Percentiles rank a stretch among this genome's conserved stretches.
Conservation (phyloP, 2,329 filamentous ascomycete genomes). For the Dothidotthia symphoricarpi region DNA sequence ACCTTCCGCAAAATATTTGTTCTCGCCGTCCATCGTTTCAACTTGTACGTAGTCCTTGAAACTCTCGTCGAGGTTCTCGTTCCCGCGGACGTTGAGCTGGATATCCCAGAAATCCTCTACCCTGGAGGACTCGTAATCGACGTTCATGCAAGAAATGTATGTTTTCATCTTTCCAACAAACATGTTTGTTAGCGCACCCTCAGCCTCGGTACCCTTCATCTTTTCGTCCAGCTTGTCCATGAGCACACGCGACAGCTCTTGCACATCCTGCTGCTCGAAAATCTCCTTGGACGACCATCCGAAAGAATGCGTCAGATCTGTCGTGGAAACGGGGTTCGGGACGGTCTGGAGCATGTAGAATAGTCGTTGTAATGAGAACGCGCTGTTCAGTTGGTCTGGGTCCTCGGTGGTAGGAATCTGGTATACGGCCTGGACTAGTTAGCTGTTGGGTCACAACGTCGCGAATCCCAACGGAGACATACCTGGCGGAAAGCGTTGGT, state of each 20-base stretch:
- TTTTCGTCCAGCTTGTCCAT: slow-evolving; percentile 97
- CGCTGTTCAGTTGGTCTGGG: slow-evolving; percentile 78
- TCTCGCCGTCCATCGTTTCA: slow-evolving; percentile 95
- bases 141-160: slow-evolving; percentile 97
- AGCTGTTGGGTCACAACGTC: neutral
- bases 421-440: slow-evolving; percentile 73
- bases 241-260: slow-evolving; percentile 91
- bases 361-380: slow-evolving; percentile 86
- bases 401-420: slow-evolving; percentile 92
- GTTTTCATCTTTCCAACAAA: slow-evolving; percentile 99
- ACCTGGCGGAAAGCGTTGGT: slow-evolving; percentile 90
- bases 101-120: slow-evolving; percentile 99
- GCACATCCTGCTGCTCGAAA: slow-evolving; percentile 98
- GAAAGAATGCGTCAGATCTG: slow-evolving; percentile 92
- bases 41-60: slow-evolving; percentile 96
- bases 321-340: slow-evolving; percentile 78
- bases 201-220: slow-evolving; percentile 94
- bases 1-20: slow-evolving; percentile 93
- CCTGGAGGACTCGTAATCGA: slow-evolving; percentile 93
- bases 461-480: slow-evolving; percentile 14
- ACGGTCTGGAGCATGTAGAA: slow-evolving; percentile 95
- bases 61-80: slow-evolving; percentile 88
- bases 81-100: slow-evolving; percentile 92
- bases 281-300: slow-evolving; percentile 98
- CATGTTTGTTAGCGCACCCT: slow-evolving; percentile 83